phyloP scores from a whole-genome alignment of 2,329 filamentous ascomycete genomes.

The Ambrosiella xylebori region DNA sequence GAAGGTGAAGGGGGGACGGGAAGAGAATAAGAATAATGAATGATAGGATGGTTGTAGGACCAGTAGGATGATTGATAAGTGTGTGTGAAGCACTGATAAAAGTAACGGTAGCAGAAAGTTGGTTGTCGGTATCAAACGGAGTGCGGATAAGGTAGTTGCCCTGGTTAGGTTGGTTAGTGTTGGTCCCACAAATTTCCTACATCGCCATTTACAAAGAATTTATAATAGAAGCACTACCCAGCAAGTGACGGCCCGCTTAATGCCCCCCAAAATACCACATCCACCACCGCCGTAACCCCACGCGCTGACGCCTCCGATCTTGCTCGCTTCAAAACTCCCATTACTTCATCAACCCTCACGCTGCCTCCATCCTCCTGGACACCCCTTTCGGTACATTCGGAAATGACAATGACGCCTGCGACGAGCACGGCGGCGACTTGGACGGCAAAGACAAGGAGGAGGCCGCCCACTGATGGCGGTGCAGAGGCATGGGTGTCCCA shows the following conservation, averaged over 20 bases:
- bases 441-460: not conserved
- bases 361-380: not conserved
- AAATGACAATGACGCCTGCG: not conserved
- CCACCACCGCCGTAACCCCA: not conserved
- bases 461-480: not conserved
- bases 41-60: not conserved
- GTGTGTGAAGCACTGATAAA: not conserved
- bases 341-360: not conserved
- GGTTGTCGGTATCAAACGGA: not conserved
- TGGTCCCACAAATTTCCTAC: not conserved
- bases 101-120: not conserved
- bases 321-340: not conserved
- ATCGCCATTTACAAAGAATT: not conserved
- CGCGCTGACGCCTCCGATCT: not conserved
- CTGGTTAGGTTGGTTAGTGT: not conserved
- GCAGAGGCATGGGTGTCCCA: not conserved
- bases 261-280: constrained; percentile 1
- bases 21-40: not conserved
- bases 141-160: not conserved
- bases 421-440: not conserved
- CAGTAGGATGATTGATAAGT: not conserved
- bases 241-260: not conserved
- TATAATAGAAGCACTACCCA: not conserved
- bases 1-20: not conserved
- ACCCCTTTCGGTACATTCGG: not conserved